Percentiles rank a stretch among this genome's conserved stretches.
phyloP scores from a whole-genome alignment of 495 filamentous ascomycete genomes.

The Xylaria scruposa region DNA sequence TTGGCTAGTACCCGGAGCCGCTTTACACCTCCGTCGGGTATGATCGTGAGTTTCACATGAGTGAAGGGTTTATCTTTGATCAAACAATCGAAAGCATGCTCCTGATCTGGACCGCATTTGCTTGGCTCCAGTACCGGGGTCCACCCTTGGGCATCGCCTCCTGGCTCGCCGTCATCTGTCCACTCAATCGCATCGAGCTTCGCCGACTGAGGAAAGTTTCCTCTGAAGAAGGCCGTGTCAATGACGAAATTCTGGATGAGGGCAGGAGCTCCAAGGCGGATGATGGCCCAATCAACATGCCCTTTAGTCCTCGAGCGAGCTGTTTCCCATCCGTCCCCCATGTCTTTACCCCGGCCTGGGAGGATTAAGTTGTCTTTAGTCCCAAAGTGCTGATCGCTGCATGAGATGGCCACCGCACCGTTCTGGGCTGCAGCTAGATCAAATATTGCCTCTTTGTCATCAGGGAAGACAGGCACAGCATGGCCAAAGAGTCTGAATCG shows the following conservation, averaged over 20 bases:
- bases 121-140: conserved; percentile 68
- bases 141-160: conserved; percentile 71
- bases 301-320: conserved; percentile 74
- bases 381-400: conserved; percentile 88
- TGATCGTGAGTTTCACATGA: conserved; percentile 87
- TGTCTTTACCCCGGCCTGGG: conserved; percentile 85
- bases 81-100: conserved; percentile 71
- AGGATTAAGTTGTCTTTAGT: conserved; percentile 82
- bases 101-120: conserved; percentile 78
- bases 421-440: conserved; percentile 85
- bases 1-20: conserved; percentile 80
- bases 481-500: conserved; percentile 82
- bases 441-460: conserved; percentile 66
- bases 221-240: conserved; percentile 89
- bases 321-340: conserved; percentile 97
- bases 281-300: conserved; percentile 87
- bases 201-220: conserved; percentile 85
- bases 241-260: conserved; percentile 75
- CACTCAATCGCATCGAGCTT: conserved; percentile 70
- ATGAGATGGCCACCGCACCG: conserved; percentile 76
- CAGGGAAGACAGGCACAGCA: conserved; percentile 74
- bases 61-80: conserved; percentile 67
- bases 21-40: conserved; percentile 93
- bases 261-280: conserved; percentile 76
- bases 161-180: conserved; percentile 60